Evolutionary conservation across 176 grass and related monocot genomes (phyloP).

Genomic region (Puccinellia tenuiflora): DNA sequence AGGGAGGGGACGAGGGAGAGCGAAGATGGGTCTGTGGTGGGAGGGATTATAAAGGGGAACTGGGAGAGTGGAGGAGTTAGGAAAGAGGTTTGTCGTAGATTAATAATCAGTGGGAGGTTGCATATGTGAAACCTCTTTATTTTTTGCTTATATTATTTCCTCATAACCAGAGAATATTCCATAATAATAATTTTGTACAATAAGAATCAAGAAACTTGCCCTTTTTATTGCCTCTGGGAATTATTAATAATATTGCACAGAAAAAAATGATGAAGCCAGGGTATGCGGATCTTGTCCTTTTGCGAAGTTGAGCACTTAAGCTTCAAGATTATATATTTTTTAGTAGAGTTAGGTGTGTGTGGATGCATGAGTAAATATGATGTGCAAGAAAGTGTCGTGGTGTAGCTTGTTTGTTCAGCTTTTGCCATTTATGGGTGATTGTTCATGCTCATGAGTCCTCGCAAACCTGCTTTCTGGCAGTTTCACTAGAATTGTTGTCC

Average conservation of each 20-base stretch:
- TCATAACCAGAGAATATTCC: slow-evolving; percentile 31
- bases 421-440: not conserved
- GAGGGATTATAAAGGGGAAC: slow-evolving; percentile 19
- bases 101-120: not conserved
- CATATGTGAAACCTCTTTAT: slow-evolving; percentile 8
- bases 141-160: not conserved
- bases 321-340: not conserved
- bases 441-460: not conserved
- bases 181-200: not conserved
- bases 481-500: not conserved
- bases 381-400: not conserved
- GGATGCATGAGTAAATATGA: not conserved
- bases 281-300: not conserved
- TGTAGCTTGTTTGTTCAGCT: slow-evolving; percentile 20
- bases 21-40: not conserved
- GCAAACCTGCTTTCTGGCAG: slow-evolving; percentile 31
- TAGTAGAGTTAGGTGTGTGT: not conserved
- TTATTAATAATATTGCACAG: not conserved
- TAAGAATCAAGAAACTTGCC: slow-evolving; percentile 6
- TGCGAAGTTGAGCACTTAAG: not conserved
- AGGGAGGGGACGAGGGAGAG: not conserved
- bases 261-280: not conserved
- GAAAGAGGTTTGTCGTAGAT: not conserved
- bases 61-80: slow-evolving; percentile 4
- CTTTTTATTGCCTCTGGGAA: not conserved